Conservation (phyloP, 1,139 yeast species). For the Casaregolazyma lundiana region DNA sequence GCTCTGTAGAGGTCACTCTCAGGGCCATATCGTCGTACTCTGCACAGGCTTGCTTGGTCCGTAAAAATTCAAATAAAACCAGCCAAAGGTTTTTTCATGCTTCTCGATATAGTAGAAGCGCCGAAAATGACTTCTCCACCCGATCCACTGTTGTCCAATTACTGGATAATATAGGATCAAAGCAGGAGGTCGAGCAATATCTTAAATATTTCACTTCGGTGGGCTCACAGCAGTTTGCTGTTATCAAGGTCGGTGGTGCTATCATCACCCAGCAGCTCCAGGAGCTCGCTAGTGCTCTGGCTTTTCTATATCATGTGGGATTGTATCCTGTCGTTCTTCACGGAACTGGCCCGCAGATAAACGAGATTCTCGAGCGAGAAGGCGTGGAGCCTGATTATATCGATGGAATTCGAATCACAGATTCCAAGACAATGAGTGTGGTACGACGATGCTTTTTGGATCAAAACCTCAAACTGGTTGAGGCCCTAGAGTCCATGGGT, state of each 20-base stretch:
- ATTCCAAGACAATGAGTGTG: slow-evolving; percentile 90
- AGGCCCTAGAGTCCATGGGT: slow-evolving; percentile 93
- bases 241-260: slow-evolving; percentile 98
- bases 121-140: slow-evolving; percentile 43
- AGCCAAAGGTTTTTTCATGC: background rate
- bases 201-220: slow-evolving; percentile 94
- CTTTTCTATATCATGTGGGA: slow-evolving; percentile 95
- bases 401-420: slow-evolving; percentile 96
- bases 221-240: slow-evolving; percentile 90
- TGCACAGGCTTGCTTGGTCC: background rate
- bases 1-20: background rate
- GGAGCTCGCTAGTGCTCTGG: slow-evolving; percentile 90
- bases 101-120: background rate
- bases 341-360: slow-evolving; percentile 99
- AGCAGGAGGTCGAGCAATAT: slow-evolving; percentile 96
- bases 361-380: slow-evolving; percentile 84
- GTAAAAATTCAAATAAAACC: background rate
- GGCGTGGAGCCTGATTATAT: slow-evolving; percentile 95
- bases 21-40: background rate
- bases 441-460: slow-evolving; percentile 93
- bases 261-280: slow-evolving; percentile 91
- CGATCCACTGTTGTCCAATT: slow-evolving; percentile 93
- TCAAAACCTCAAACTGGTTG: slow-evolving; percentile 89
- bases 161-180: slow-evolving; percentile 91
- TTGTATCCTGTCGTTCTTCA: slow-evolving; percentile 93